These are phyloP conservation scores for Paramecium sexaurelia DNA, from an alignment of 73 alveolate species.

Conservation along the genomic window DNA sequence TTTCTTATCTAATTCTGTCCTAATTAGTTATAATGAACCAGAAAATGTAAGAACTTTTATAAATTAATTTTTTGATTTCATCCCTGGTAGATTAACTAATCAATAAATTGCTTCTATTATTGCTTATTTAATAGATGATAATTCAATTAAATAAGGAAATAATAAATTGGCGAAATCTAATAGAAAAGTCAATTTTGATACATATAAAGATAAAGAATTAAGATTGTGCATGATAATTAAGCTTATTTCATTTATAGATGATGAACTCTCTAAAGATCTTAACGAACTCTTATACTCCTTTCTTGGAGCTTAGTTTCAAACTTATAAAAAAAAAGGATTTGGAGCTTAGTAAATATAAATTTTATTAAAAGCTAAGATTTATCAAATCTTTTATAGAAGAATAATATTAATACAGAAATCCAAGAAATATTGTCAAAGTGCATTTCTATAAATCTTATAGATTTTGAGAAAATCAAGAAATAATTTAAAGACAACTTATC, in stretches of 20 bases:
- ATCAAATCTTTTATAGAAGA: background rate
- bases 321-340: slow-evolving; percentile 3
- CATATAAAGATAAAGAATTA: background rate
- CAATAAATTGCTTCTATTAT: background rate
- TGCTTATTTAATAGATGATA: background rate
- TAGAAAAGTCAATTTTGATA: background rate
- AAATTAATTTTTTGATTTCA: slow-evolving; percentile 19
- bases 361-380: background rate
- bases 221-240: slow-evolving; percentile 18
- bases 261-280: background rate
- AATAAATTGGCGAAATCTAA: background rate
- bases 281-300: background rate
- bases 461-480: slow-evolving; percentile 34
- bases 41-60: background rate
- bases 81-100: background rate
- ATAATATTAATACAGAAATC: background rate
- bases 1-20: background rate
- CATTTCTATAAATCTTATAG: background rate
- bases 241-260: background rate
- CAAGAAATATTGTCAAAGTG: background rate
- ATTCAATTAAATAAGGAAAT: background rate
- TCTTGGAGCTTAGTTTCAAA: slow-evolving; percentile 9
- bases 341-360: background rate
- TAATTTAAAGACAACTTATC: background rate
- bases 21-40: background rate